Base-by-base conservation (phyloP, 75 land plant species). In the Gnetum montanum region DNA sequence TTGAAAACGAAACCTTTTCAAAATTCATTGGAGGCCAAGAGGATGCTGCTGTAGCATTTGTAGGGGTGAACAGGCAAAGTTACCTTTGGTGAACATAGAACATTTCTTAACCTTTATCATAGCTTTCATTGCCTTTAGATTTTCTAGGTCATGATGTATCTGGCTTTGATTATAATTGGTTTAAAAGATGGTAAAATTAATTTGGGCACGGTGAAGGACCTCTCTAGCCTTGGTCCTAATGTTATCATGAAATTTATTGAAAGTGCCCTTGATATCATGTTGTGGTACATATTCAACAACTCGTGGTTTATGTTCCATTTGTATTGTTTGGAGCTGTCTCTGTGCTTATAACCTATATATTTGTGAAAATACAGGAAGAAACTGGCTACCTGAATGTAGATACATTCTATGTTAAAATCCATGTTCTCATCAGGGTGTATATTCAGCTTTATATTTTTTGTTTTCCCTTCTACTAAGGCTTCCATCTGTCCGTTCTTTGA, bases 51-150 rank as follows among this genome's bases (percentile, higher is more conserved):
- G n/a, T n/a, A n/a, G n/a, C n/a, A n/a, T n/a, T n/a, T n/a, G n/a
- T n/a, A n/a, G n/a, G n/a, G n/a, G n/a, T n/a, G 73, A 78, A 72
- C 76, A 41, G 85, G 79, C 4, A 88, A 88, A 68, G 74, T 58
- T 43, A 57, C 53, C 10, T 88, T 88, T 69, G 94, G 84, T 57
- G 94, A 88, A 72, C 94, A 88, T 57, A 64, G 94, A 30, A 84
- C 94, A 45, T 88, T 84, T 61, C 66, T 88, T 44, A 88, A 88
- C 58, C 65, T 84, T 51, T 88, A 84, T 62, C 80, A 85, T 18
- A 94, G 98, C 64, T 94, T 94, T 48, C 96, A 87, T 51, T 87
- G 98, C 19, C 55, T 89, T 12, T 94, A 95, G 98, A 89, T 94
- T 45, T 94, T 94, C 53, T 57, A 88, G 51, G 58, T 76, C 8